phyloP scores from a whole-genome alignment of 2,329 filamentous ascomycete species.

The Botrytis sinoallii region DNA sequence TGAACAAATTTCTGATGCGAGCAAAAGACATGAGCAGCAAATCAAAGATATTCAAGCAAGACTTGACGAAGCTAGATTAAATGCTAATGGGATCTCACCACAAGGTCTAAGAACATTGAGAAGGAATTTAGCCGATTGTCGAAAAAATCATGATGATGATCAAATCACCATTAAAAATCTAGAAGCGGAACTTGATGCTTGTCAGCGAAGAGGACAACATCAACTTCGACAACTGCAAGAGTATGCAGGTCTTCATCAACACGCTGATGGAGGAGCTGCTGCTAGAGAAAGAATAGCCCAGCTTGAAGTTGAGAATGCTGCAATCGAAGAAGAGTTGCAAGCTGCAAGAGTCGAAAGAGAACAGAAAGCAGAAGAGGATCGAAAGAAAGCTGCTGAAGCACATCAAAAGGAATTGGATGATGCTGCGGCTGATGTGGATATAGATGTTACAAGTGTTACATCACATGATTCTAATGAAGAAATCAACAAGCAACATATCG shows the following conservation, averaged over 20 bases:
- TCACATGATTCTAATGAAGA: slow-evolving; percentile 7
- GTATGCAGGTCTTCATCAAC: neutral
- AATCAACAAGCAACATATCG: slow-evolving; percentile 5
- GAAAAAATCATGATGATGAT: neutral
- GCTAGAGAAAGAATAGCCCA: neutral
- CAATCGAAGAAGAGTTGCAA: neutral
- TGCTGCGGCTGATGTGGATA: neutral
- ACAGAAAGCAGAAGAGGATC: neutral
- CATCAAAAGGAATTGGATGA: neutral
- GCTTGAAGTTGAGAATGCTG: neutral
- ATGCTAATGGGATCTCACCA: slow-evolving; percentile 7
- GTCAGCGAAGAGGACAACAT: neutral
- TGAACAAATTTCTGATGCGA: neutral
- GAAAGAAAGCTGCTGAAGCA: neutral
- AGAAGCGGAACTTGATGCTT: neutral
- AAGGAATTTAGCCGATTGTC: neutral
- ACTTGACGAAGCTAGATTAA: slow-evolving; percentile 4
- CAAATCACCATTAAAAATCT: neutral
- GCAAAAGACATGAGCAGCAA: neutral
- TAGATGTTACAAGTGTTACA: neutral
- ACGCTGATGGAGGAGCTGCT: neutral
- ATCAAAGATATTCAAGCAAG: neutral
- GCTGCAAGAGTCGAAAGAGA: neutral
- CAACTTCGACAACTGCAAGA: neutral
- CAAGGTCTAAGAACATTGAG: neutral